Conservation (phyloP, 441 rosid species). For the Jatropha multifida region DNA sequence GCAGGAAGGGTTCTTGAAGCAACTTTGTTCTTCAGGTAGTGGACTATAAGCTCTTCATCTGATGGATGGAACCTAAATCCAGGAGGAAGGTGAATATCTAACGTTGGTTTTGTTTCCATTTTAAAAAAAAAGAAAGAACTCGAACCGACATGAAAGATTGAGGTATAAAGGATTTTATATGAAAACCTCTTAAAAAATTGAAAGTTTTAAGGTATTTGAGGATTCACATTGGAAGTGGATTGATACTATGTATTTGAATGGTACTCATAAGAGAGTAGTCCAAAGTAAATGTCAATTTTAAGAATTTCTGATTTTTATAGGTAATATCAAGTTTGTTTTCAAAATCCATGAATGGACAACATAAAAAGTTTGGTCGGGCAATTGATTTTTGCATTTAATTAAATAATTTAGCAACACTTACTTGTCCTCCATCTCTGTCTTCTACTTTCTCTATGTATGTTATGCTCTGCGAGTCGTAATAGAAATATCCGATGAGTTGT, state of each 20-base stretch:
- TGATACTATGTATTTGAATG: too few species aligned
- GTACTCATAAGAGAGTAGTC: neutral
- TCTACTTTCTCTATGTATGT: neutral
- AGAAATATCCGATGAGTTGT: too few species aligned
- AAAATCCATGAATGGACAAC: neutral
- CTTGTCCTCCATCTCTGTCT: neutral
- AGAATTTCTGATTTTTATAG: neutral
- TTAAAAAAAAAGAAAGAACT: neutral
- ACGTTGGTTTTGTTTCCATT: constrained; percentile 30
- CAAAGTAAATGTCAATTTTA: neutral
- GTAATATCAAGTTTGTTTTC: neutral
- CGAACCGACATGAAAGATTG: too few species aligned
- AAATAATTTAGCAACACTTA: neutral
- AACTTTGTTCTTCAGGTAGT: constrained; percentile 43
- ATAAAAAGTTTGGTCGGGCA: too few species aligned
- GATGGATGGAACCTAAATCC: constrained; percentile 58
- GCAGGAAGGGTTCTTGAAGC: constrained; percentile 45
- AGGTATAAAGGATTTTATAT: too few species aligned
- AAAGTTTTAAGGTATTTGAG: too few species aligned
- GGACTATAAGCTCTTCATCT: constrained; percentile 48
- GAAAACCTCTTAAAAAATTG: neutral
- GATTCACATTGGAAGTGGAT: too few species aligned
- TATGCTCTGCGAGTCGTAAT: too few species aligned
- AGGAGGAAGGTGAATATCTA: constrained; percentile 43
- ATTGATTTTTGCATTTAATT: neutral